phyloP scores from a whole-genome alignment of 163 green algal genomes.

The Coccomyxa subellipsoidea region DNA sequence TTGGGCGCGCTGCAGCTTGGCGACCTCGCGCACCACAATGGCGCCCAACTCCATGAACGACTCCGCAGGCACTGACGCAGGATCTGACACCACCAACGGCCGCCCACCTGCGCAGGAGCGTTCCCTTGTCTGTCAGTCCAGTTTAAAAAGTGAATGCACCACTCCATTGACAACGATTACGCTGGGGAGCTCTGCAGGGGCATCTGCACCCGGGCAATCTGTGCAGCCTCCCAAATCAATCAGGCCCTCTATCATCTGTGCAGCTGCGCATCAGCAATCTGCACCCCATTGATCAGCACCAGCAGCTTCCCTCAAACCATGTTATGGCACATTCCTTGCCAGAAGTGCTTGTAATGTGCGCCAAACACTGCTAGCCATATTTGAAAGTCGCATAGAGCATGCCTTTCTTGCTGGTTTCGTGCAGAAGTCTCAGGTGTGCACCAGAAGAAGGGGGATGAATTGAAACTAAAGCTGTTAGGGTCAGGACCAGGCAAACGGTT shows the following conservation, averaged over 20 bases:
- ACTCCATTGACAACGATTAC: background rate
- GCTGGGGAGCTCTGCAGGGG: background rate
- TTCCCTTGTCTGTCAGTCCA: background rate
- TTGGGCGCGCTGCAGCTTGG: slow-evolving; percentile 66
- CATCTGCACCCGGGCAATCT: background rate
- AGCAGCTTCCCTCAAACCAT: background rate
- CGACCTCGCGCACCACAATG: slow-evolving; percentile 88
- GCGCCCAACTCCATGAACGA: slow-evolving; percentile 87
- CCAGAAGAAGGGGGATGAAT: too few relatives aligned
- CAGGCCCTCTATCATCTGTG: background rate
- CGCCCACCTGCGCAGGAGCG: slow-evolving; percentile 51
- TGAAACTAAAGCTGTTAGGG: too few relatives aligned
- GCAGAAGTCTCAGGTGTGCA: too few relatives aligned
- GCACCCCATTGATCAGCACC: background rate
- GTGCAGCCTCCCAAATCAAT: background rate
- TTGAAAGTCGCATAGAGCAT: background rate
- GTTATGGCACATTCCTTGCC: background rate
- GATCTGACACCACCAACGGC: slow-evolving; percentile 87
- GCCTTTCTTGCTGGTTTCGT: background rate
- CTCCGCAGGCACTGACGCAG: slow-evolving; percentile 52
- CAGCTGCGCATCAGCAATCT: background rate
- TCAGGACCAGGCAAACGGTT: too few relatives aligned
- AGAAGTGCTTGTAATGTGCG: background rate
- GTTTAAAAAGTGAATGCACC: background rate
- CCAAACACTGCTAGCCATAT: background rate